phyloP scores from a whole-genome alignment of 2,329 filamentous ascomycete species.

The Sclerotinia sclerotiorum region DNA sequence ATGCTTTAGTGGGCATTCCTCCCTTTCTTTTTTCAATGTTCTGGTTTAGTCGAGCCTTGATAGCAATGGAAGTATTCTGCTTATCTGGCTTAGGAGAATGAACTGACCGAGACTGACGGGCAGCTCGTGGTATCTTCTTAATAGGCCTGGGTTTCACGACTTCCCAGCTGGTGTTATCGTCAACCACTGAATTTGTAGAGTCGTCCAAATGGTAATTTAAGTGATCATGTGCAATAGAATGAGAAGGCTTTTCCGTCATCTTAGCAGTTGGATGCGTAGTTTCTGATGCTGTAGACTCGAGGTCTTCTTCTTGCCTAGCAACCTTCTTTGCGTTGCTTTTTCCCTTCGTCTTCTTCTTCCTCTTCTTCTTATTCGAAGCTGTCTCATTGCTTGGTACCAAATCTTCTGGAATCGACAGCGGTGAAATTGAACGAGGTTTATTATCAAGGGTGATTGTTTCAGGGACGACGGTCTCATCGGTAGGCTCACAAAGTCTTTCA shows the following conservation, averaged over 20 bases:
- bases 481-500: not conserved
- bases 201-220: conserved; percentile 16
- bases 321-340: not conserved
- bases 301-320: not conserved
- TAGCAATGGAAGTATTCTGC: not conserved
- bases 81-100: not conserved
- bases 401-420: not conserved
- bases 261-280: not conserved
- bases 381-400: not conserved
- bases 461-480: not conserved
- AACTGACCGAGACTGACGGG: not conserved
- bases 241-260: not conserved
- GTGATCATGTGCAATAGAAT: conserved; percentile 16
- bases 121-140: not conserved
- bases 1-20: not conserved
- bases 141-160: conserved; percentile 6
- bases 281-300: not conserved
- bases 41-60: too few relatives aligned
- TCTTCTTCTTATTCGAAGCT: not conserved
- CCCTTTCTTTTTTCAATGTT: not conserved
- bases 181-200: not conserved
- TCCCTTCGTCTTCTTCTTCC: conserved; percentile 6
- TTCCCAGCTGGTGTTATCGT: conserved; percentile 9
- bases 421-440: conserved; percentile 1
- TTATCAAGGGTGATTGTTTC: not conserved